Base-by-base conservation (phyloP, 352 stramenopile species). In the Globisporangium paddicum region DNA sequence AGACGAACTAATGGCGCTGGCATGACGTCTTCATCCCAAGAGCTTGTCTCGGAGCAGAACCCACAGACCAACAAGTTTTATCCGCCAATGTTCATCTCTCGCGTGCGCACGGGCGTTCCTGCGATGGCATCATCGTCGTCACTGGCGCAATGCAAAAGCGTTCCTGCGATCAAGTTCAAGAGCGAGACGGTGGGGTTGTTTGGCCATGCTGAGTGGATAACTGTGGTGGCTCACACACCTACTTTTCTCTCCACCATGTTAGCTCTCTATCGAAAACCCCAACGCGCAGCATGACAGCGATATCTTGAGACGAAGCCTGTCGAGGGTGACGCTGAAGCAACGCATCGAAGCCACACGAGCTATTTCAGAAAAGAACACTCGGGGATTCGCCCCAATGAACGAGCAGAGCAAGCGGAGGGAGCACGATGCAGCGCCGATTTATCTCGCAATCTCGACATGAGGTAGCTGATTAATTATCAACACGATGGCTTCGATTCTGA, bases 371-470 rank as follows among this genome's bases (percentile, higher is more conserved):
- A 19, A 47, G 32, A 41, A 48, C 35, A 37, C 6, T 13, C 30
- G 21, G 13, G 11, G 11, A 21, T 37, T 8, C 25, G 21, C 2
- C 34, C 7, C 45, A 10, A 45, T 9, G 25, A 40, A 34, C 25
- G 19, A 41, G 25, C 62, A 62, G 50, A 28, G 47, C 55, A 42
- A 57, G 35, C 32, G 53, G 32, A 56, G 1, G 9, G 5, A 51
- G 62, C 37, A 66, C 65, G 42, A 57, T 68, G 30, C 42, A 53
- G 37, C 49, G 34, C 64, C 57, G 6, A 61, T 87, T 61, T 80
- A 88, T 55, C 61, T 88, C 40, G 71, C 76, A 16, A 87, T 90
- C 51, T 86, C 76, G 48, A 89, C 75, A 16, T 90, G 60, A n/a
- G n/a, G n/a, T n/a, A 85, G 19, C 8, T 25, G 13, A 9, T 45